Evolutionary conservation across 2,329 filamentous ascomycete species (phyloP).

Genomic region (Raffaelea ambrosiae): DNA sequence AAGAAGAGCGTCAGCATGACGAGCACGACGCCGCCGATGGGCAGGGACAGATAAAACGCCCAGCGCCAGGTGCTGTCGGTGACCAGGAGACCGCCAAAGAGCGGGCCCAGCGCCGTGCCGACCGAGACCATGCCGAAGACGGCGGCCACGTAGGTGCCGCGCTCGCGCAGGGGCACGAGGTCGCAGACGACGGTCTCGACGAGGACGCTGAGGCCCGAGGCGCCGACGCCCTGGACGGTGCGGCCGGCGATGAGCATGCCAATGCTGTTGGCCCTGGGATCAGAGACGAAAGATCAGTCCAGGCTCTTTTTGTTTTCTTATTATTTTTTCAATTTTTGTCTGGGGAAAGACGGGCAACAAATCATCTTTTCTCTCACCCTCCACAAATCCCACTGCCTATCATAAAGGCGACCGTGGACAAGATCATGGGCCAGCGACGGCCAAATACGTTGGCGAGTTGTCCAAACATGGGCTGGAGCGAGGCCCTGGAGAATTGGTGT

Average conservation of each 20-base stretch:
- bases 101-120: slow-evolving; percentile 11
- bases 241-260: slow-evolving; percentile 4
- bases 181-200: slow-evolving; percentile 24
- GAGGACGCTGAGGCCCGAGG: slow-evolving; percentile 23
- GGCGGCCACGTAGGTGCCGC: slow-evolving; percentile 12
- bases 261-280: not conserved
- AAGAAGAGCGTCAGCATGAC: slow-evolving; percentile 25
- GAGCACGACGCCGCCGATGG: slow-evolving; percentile 20
- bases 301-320: no score
- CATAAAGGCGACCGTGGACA: not conserved
- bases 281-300: no score
- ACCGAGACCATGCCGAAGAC: slow-evolving; percentile 6
- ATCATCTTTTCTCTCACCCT: not conserved
- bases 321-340: no score
- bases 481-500: not conserved
- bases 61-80: slow-evolving; percentile 13
- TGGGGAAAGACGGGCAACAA: no score
- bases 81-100: slow-evolving; percentile 12
- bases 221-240: slow-evolving; percentile 23
- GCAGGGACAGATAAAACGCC: slow-evolving; percentile 34
- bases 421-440: not conserved
- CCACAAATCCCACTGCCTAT: not conserved
- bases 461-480: not conserved
- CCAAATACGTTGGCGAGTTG: not conserved
- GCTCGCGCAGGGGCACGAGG: slow-evolving; percentile 13